phyloP scores from a whole-genome alignment of 192 early-diverging fungal species.

The Backusella westeae region DNA sequence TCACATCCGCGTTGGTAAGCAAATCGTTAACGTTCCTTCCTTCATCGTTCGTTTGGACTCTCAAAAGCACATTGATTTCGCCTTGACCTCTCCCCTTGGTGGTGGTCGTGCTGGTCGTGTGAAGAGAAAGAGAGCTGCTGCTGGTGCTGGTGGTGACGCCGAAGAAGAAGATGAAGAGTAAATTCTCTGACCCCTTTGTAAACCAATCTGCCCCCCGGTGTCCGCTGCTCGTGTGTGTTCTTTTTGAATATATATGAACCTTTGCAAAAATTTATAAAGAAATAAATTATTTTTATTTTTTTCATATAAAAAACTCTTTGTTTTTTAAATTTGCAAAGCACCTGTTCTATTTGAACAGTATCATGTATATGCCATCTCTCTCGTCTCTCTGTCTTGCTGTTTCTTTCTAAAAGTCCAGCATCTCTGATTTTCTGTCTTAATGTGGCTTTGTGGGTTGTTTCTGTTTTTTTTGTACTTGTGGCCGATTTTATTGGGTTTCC shows the following conservation, averaged over 20 bases:
- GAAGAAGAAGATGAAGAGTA: constrained; percentile 67
- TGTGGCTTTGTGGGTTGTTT: background rate
- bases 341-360: background rate
- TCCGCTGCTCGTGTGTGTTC: background rate
- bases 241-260: constrained; percentile 17
- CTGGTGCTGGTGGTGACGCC: constrained; percentile 59
- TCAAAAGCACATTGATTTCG: constrained; percentile 62
- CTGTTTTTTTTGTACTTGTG: background rate
- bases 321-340: constrained; percentile 1
- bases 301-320: background rate
- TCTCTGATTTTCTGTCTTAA: background rate
- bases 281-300: constrained; percentile 26
- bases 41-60: constrained; percentile 91
- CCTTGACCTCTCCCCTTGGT: constrained; percentile 84
- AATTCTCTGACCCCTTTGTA: background rate
- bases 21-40: constrained; percentile 94
- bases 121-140: constrained; percentile 90
- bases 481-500: background rate
- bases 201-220: background rate
- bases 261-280: constrained; percentile 16
- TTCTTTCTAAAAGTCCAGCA: background rate
- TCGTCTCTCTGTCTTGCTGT: background rate
- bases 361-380: background rate
- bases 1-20: constrained; percentile 98
- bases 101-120: constrained; percentile 97